phyloP scores from a whole-genome alignment of 108 stramenopile species.

The Nannochloropsis salina region DNA sequence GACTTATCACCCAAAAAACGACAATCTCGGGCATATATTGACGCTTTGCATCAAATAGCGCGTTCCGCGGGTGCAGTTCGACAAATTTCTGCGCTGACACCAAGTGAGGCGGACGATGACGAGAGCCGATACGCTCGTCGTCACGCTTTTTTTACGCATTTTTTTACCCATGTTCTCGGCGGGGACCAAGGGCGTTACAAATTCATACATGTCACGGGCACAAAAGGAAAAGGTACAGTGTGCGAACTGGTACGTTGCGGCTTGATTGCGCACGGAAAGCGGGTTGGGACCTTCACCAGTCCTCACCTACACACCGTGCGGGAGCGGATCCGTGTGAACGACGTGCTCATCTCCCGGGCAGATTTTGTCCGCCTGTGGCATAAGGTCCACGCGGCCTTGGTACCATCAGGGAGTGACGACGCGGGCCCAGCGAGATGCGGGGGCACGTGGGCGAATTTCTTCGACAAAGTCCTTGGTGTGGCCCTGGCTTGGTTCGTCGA shows the following conservation, averaged over 20 bases:
- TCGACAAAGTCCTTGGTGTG: slow-evolving; percentile 37
- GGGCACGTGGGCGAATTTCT: slow-evolving; percentile 28
- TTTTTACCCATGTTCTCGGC: not conserved
- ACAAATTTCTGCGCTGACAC: not conserved
- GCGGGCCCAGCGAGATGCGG: not conserved
- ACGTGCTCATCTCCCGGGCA: slow-evolving; percentile 21
- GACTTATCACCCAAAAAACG: not conserved
- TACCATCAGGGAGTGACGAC: not conserved
- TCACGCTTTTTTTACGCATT: not conserved
- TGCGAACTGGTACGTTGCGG: slow-evolving; percentile 24
- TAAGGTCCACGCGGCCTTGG: not conserved
- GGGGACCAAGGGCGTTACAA: slow-evolving; percentile 12
- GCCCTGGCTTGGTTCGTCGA: slow-evolving; percentile 29
- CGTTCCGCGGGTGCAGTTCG: not conserved
- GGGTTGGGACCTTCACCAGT: slow-evolving; percentile 41
- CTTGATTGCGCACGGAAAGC: slow-evolving; percentile 21
- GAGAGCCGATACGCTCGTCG: not conserved
- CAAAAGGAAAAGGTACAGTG: slow-evolving; percentile 37
- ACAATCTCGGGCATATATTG: not conserved
- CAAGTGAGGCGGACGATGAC: not conserved
- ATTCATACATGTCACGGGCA: slow-evolving; percentile 20
- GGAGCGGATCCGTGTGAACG: slow-evolving; percentile 38
- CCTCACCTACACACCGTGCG: slow-evolving; percentile 43
- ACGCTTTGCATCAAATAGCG: not conserved
- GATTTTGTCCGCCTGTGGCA: slow-evolving; percentile 21